Base-by-base conservation (phyloP, 805 yeast species). In the Zygosaccharomyces bisporus region DNA sequence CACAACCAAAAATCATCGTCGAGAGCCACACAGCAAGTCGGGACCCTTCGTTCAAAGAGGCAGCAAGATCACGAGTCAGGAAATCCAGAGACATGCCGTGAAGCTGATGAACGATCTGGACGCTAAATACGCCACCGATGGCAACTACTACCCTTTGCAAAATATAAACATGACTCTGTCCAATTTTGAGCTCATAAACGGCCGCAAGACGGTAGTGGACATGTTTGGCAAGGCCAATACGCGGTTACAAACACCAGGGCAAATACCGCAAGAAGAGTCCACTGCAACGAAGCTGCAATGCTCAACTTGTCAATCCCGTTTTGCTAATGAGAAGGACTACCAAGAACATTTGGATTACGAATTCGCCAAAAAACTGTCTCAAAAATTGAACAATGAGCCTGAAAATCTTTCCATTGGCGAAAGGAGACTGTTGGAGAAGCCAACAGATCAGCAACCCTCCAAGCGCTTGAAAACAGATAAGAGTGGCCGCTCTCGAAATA, bases 321-420 rank as follows among this genome's bases (percentile, higher is more conserved):
- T 63, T 32, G 49, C 40, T 0, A 34, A 36, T 27, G 45, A 43
- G 6, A 48, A 47, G 19, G 53, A 46, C 2, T 54, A 54, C 25
- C 50, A 51, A 25, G 84, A 79, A 47, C 85, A 79, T 55, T 63
- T 64, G 34, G 85, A 79, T 56, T 78, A 60, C 48, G 84, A 79
- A 51, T 56, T 69, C 34, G 84, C 84, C 0, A 44, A 71, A 38
- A 74, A 73, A 16, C 60, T 79, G 5, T 75, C 79, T 1, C 68
- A 70, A 43, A 66, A 61, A 34, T 45, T 74, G 23, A 74, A 75
- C 52, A 71, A 72, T 5, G 54, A 51, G 1, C 53, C 44, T 2
- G 56, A 44, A 16, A 48, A 44, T 24, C 41, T 60, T 5, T 54
- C 66, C 1, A 34, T 54, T 7, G 68, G 66, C 7, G 67, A 63